A percentile compares a stretch with the other conserved stretches of the same genome.
Evolutionary conservation across 768 basidiomycete genomes (phyloP).

Genomic region (Hygrophoropsis aurantiaca): DNA sequence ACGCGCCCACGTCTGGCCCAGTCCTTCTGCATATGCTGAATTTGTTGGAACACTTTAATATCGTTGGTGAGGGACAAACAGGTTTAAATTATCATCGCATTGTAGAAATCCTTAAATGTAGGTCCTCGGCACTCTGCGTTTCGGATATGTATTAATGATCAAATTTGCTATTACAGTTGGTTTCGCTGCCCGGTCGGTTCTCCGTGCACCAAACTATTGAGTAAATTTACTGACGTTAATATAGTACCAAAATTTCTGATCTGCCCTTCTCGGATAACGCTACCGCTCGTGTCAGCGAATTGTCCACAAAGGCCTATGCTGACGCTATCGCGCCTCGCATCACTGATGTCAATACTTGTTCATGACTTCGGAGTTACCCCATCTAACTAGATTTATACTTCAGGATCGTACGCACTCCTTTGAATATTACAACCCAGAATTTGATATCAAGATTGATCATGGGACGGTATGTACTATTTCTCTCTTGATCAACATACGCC

Average conservation of each 20-base stretch:
- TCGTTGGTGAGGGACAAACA: slow-evolving; percentile 50
- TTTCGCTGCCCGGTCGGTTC: slow-evolving; percentile 58
- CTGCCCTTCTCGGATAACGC: slow-evolving; percentile 60
- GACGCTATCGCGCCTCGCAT: slow-evolving; percentile 61
- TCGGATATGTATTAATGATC: slow-evolving; percentile 13
- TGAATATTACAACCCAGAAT: slow-evolving; percentile 82
- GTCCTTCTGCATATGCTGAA: slow-evolving; percentile 94
- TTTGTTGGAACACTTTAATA: slow-evolving; percentile 72
- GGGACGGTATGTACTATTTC: slow-evolving; percentile 65
- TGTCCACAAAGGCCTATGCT: slow-evolving; percentile 71
- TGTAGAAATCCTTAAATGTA: slow-evolving; percentile 84
- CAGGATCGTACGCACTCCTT: slow-evolving; percentile 81
- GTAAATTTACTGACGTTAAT: slow-evolving; percentile 6
- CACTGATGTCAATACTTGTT: slow-evolving; percentile 65
- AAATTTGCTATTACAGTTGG: slow-evolving; percentile 42
- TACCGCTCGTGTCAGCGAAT: slow-evolving; percentile 54
- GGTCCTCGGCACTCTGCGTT: slow-evolving; percentile 19
- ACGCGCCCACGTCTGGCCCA: slow-evolving; percentile 86
- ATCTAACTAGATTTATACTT: slow-evolving; percentile 10
- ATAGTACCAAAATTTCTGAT: slow-evolving; percentile 83
- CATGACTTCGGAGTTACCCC: background rate
- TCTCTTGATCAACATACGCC: slow-evolving; percentile 2
- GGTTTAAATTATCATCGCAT: slow-evolving; percentile 73
- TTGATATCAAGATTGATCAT: slow-evolving; percentile 76
- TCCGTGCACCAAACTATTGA: background rate